Percentiles rank a stretch among this genome's conserved stretches.
Evolutionary conservation across 1,139 yeast species (phyloP).

Genomic region (Yamadazyma membranifaciens): DNA sequence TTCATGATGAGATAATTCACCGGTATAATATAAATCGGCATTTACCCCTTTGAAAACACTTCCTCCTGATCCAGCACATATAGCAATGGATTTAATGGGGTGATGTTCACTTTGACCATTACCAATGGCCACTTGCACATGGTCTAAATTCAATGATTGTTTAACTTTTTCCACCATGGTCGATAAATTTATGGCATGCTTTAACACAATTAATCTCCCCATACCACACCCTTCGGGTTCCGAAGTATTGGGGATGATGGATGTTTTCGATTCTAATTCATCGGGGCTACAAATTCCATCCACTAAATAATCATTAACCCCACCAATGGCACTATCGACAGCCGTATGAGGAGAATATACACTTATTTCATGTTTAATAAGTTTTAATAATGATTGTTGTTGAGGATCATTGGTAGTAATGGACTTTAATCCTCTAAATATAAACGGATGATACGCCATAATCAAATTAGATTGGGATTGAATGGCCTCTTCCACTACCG

Average conservation of each 20-base stretch:
- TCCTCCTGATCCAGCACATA: slow-evolving; percentile 97
- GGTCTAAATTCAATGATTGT: slow-evolving; percentile 44
- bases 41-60: slow-evolving; percentile 58
- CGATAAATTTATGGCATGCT: slow-evolving; percentile 39
- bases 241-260: slow-evolving; percentile 29
- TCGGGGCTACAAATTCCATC: slow-evolving; percentile 49
- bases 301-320: slow-evolving; percentile 90
- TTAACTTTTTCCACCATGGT: slow-evolving; percentile 57
- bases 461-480: slow-evolving; percentile 49
- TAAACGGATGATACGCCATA: slow-evolving; percentile 93
- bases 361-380: slow-evolving; percentile 73
- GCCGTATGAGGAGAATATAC: slow-evolving; percentile 97
- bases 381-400: slow-evolving; percentile 68
- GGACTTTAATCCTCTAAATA: slow-evolving; percentile 84
- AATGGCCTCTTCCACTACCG: slow-evolving; percentile 87
- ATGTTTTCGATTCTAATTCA: slow-evolving; percentile 20
- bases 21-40: slow-evolving; percentile 84
- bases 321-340: slow-evolving; percentile 86
- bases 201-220: slow-evolving; percentile 70
- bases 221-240: slow-evolving; percentile 54
- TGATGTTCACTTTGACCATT: slow-evolving; percentile 27
- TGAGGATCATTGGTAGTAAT: slow-evolving; percentile 72
- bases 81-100: slow-evolving; percentile 57
- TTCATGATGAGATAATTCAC: slow-evolving; percentile 94
- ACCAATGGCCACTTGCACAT: slow-evolving; percentile 64